phyloP scores from a whole-genome alignment of 163 green algal genomes.

The Coccomyxa subellipsoidea region DNA sequence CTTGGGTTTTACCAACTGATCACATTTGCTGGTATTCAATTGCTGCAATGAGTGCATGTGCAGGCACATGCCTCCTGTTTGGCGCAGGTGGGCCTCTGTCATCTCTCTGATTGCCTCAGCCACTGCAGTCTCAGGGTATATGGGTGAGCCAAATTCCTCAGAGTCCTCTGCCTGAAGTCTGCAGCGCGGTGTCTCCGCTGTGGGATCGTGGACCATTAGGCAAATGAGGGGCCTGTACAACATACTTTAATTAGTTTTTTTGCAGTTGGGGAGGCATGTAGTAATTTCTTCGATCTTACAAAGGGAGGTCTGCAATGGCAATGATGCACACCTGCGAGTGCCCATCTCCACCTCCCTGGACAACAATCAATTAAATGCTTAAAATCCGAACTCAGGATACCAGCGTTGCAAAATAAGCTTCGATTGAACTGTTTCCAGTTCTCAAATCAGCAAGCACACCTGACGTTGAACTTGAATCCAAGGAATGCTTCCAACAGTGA shows the following conservation, averaged over 20 bases:
- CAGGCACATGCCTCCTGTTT: slow-evolving; percentile 15
- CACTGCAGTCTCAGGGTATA: slow-evolving; percentile 72
- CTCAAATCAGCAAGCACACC: slow-evolving; percentile 1
- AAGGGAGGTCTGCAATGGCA: not conserved
- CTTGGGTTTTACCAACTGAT: not conserved
- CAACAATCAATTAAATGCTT: too few relatives aligned
- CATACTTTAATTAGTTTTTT: not conserved
- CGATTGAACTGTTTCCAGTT: too few relatives aligned
- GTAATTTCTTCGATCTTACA: not conserved
- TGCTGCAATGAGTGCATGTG: not conserved
- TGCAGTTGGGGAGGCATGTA: too few relatives aligned
- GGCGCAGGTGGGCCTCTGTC: slow-evolving; percentile 79
- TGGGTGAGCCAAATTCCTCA: slow-evolving; percentile 74
- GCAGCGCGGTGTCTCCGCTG: not conserved
- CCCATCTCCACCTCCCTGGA: slow-evolving; percentile 87
- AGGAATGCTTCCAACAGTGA: slow-evolving; percentile 88
- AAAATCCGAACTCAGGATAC: too few relatives aligned
- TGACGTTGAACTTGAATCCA: slow-evolving; percentile 86
- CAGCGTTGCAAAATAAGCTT: too few relatives aligned
- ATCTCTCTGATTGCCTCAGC: slow-evolving; percentile 76
- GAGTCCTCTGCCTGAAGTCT: slow-evolving; percentile 82
- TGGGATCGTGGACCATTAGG: slow-evolving; percentile 88
- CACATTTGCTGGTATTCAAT: not conserved
- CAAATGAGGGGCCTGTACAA: slow-evolving; percentile 38
- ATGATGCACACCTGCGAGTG: slow-evolving; percentile 54